Conservation (phyloP, 2,329 filamentous ascomycete genomes). For the Mycosphaerella sp. region DNA sequence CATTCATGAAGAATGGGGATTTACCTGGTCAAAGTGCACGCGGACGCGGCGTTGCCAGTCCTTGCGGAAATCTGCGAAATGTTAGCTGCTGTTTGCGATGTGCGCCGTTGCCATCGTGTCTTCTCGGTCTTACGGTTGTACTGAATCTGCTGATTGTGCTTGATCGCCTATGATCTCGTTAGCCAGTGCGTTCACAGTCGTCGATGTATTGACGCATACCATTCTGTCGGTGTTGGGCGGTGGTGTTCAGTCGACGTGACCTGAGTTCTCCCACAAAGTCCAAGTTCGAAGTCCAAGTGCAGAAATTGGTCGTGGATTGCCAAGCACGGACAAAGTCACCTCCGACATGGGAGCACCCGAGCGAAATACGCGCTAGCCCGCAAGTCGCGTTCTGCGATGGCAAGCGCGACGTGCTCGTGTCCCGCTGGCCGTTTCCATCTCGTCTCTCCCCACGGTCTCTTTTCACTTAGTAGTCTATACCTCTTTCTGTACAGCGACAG, state of each 20-base stretch:
- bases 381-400: slow-evolving; percentile 7
- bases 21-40: slow-evolving; percentile 99
- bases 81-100: slow-evolving; percentile 12
- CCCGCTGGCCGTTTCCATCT: slow-evolving; percentile 1
- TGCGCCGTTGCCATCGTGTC: background rate
- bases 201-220: slow-evolving; percentile 8
- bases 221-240: slow-evolving; percentile 18
- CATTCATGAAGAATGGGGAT: slow-evolving; percentile 51
- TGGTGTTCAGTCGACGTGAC: slow-evolving; percentile 19
- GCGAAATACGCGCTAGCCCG: background rate
- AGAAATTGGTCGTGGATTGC: slow-evolving; percentile 8
- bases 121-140: slow-evolving; percentile 60
- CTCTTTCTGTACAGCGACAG: background rate
- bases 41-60: slow-evolving; percentile 99
- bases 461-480: background rate
- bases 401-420: slow-evolving; percentile 12
- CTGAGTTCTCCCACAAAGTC: slow-evolving; percentile 8
- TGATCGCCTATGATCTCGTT: slow-evolving; percentile 59
- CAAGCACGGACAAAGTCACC: background rate
- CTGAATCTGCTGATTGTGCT: slow-evolving; percentile 98
- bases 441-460: background rate
- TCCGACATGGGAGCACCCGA: background rate
- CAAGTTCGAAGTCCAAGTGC: slow-evolving; percentile 3
- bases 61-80: slow-evolving; percentile 83
- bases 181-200: background rate